Evolutionary conservation across 2,329 filamentous ascomycete species (phyloP).

Genomic region (Coccinonectria pachysandricola): DNA sequence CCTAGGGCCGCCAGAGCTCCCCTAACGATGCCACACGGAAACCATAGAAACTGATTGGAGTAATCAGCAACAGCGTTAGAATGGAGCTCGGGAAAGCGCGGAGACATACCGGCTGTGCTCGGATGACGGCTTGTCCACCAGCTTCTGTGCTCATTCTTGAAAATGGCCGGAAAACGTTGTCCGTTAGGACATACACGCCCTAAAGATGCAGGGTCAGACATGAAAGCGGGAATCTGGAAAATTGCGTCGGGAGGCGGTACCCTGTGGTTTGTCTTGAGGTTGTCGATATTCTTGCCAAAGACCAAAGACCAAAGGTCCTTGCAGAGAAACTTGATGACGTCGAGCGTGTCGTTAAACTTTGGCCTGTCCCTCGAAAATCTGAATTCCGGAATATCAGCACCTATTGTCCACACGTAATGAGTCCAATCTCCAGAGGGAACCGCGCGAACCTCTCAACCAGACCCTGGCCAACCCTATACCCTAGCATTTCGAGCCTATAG

Average conservation of each 20-base stretch:
- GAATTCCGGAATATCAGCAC: conserved; percentile 41
- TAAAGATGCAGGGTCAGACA: conserved; percentile 23
- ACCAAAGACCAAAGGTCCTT: conserved; percentile 95
- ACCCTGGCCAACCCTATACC: conserved; percentile 87
- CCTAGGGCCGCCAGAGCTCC: conserved; percentile 89
- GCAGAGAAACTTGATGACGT: conserved; percentile 97
- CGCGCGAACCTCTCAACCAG: conserved; percentile 67
- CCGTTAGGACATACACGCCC: conserved; percentile 93
- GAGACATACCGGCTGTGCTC: conserved; percentile 67
- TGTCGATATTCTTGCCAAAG: conserved; percentile 96
- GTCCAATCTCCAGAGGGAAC: no score
- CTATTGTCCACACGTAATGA: no score
- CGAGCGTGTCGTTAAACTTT: conserved; percentile 82
- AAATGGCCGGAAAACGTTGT: conserved; percentile 83
- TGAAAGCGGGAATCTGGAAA: neutral
- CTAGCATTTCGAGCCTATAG: conserved; percentile 70
- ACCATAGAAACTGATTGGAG: conserved; percentile 71
- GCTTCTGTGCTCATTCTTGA: conserved; percentile 79
- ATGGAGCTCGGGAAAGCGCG: conserved; percentile 2
- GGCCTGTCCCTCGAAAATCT: conserved; percentile 77
- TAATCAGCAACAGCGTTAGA: conserved; percentile 6
- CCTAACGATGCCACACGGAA: conserved; percentile 85
- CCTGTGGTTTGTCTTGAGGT: conserved; percentile 94
- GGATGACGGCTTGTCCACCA: conserved; percentile 59
- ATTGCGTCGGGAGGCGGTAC: conserved; percentile 27